Conservation (phyloP, 495 filamentous ascomycete genomes). For the Tuber umbilicatum region DNA sequence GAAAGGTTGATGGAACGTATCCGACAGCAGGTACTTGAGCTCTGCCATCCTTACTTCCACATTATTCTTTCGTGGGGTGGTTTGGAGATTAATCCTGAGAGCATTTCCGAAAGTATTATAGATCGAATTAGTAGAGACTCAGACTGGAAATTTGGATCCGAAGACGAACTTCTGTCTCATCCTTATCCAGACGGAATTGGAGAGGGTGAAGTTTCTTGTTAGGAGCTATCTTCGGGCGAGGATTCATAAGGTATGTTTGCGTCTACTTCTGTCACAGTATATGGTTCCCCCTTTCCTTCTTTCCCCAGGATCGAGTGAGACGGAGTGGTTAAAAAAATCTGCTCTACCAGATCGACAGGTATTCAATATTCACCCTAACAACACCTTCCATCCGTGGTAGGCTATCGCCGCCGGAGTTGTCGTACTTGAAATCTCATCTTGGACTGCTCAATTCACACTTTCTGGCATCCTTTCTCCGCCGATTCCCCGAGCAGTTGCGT, state of each 20-base stretch:
- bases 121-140: constrained; percentile 66
- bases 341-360: constrained; percentile 56
- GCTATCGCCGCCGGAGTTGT: constrained; percentile 65
- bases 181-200: constrained; percentile 91
- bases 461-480: constrained; percentile 65
- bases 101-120: constrained; percentile 36
- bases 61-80: neutral
- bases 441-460: constrained; percentile 76
- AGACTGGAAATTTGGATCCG: constrained; percentile 73
- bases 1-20: constrained; percentile 75
- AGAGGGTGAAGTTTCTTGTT: constrained; percentile 83
- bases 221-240: constrained; percentile 77
- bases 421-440: constrained; percentile 76
- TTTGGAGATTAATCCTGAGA: constrained; percentile 2
- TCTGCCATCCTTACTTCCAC: neutral
- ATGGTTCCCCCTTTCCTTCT: neutral
- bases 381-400: constrained; percentile 46
- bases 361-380: constrained; percentile 57
- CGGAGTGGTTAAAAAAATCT: constrained; percentile 38
- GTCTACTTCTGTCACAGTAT: neutral
- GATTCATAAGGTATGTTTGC: constrained; percentile 60
- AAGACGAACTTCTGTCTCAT: constrained; percentile 87
- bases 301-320: constrained; percentile 3
- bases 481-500: constrained; percentile 69
- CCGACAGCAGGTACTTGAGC: constrained; percentile 53